Evolutionary conservation across 306 rosid genomes (phyloP), one percentile per base, ranked within the genome.

Genomic region (Cicer chorassanicum): DNA sequence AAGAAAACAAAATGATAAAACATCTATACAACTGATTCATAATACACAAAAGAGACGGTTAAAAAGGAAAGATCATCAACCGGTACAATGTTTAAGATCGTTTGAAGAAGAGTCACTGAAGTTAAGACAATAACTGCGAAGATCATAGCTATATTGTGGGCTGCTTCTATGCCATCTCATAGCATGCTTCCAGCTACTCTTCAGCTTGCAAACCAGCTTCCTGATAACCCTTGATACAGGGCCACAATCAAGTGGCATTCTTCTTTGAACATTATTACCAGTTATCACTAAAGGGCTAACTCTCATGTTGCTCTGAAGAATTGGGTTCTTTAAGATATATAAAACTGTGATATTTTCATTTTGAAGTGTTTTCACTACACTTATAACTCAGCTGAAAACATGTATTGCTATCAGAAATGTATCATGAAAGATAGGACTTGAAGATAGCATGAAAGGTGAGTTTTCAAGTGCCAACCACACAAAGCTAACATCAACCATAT

Each of bases 61-160:
- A 9, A 6, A 65, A 61, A 46, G 12, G 61, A 9, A 18, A 14
- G 43, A 74, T 55, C 89, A 67, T 85, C 81, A 78, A 19, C 43
- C 74, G 59, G 16, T 9, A 45, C 12, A 63, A 53, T 63, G 57
- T 5, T 48, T 75, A 29, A 11, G 67, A 9, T 67, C 80, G 40
- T 82, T 49, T 13, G 70, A n/a, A 63, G 55, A 46, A 51, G 83
- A 90, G 78, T 89, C 88, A 76, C 87, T 92, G 36, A 89, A 90
- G 85, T 92, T 92, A 16, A 88, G 81, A 24, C 83, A 79, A 60
- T 92, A 92, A 88, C 93, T 85, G 10, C 44, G 89, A 74, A 84
- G 82, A 81, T 92, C 96, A 80, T 92, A 92, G 75, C 85, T 87
- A 64, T 40, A 89, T 10, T 60, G 78, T 14, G 70, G 63, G 19